Evolutionary conservation across 2,329 filamentous ascomycete species (phyloP).

Genomic region (Talaromyces funiculosus): DNA sequence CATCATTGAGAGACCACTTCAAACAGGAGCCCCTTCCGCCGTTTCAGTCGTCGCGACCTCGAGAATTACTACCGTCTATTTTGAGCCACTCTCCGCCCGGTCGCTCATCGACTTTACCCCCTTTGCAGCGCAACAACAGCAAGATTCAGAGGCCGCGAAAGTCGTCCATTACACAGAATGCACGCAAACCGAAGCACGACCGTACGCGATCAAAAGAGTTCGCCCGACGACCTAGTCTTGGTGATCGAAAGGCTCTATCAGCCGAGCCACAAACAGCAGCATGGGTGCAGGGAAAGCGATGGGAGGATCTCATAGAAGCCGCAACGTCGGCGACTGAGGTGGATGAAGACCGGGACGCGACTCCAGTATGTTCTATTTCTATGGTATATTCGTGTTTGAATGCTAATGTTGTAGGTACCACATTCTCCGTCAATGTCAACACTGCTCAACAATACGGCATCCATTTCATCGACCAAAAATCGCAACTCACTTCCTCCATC

Average conservation of each 20-base stretch:
- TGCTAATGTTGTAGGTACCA: conserved; percentile 27
- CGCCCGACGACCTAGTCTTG: conserved; percentile 65
- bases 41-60: conserved; percentile 55
- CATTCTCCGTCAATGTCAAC: conserved; percentile 37
- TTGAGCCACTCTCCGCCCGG: conserved; percentile 72
- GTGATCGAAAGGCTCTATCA: conserved; percentile 76
- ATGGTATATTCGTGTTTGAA: neutral
- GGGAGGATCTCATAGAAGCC: conserved; percentile 94
- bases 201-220: conserved; percentile 72
- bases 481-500: conserved; percentile 58
- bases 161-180: conserved; percentile 76
- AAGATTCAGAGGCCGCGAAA: conserved; percentile 72
- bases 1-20: conserved; percentile 61
- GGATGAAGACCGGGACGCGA: conserved; percentile 78
- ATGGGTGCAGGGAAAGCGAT: conserved; percentile 72
- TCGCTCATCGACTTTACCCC: conserved; percentile 81
- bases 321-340: conserved; percentile 88
- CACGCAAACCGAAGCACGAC: conserved; percentile 70
- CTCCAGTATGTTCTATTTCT: conserved; percentile 60
- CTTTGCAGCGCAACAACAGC: conserved; percentile 60
- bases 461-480: conserved; percentile 41
- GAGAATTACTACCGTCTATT: conserved; percentile 77
- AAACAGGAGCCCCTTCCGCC: conserved; percentile 69
- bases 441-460: conserved; percentile 34
- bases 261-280: conserved; percentile 74